These are phyloP conservation scores for Hyphopichia fennica DNA, from an alignment of 1,139 yeast species.

Conservation along the genomic window DNA sequence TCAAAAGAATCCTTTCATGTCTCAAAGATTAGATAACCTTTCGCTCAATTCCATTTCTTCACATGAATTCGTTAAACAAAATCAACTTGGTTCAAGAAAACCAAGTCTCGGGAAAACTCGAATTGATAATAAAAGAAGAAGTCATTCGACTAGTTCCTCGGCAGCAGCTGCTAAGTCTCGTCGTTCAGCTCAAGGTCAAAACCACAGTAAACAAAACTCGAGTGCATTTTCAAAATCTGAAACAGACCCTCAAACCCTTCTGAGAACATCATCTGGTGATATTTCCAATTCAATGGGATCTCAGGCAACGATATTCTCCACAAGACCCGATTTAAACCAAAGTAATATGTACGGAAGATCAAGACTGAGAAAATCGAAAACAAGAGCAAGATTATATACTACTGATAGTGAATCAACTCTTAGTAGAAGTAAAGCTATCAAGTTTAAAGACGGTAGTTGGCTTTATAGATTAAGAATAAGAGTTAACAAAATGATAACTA, in stretches of 20 bases:
- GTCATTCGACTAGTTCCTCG: background rate
- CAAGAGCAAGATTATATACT: slow-evolving; percentile 12
- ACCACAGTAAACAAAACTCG: background rate
- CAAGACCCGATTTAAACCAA: slow-evolving; percentile 18
- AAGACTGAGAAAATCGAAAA: slow-evolving; percentile 7
- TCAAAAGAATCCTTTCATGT: slow-evolving; percentile 31
- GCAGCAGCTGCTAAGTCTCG: background rate
- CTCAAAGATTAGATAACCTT: slow-evolving; percentile 25
- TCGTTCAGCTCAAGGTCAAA: background rate
- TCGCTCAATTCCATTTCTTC: slow-evolving; percentile 20
- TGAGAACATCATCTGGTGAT: slow-evolving; percentile 11
- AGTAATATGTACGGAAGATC: background rate
- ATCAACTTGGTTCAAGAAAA: background rate
- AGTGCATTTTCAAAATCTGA: background rate
- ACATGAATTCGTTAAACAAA: background rate
- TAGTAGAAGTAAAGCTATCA: slow-evolving; percentile 35
- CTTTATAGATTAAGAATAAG: slow-evolving; percentile 30
- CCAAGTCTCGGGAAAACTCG: background rate
- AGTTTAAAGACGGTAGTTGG: slow-evolving; percentile 31
- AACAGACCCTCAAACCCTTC: background rate
- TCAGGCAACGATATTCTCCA: slow-evolving; percentile 48
- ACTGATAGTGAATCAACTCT: slow-evolving; percentile 16
- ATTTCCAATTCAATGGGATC: slow-evolving; percentile 44
- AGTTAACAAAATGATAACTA: slow-evolving; percentile 22
- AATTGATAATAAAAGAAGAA: background rate